Percentiles rank a stretch among this genome's conserved stretches.
These are phyloP conservation scores for Leucocoprinus sp. DNA, from an alignment of 768 basidiomycete genomes.

Conservation along the genomic window DNA sequence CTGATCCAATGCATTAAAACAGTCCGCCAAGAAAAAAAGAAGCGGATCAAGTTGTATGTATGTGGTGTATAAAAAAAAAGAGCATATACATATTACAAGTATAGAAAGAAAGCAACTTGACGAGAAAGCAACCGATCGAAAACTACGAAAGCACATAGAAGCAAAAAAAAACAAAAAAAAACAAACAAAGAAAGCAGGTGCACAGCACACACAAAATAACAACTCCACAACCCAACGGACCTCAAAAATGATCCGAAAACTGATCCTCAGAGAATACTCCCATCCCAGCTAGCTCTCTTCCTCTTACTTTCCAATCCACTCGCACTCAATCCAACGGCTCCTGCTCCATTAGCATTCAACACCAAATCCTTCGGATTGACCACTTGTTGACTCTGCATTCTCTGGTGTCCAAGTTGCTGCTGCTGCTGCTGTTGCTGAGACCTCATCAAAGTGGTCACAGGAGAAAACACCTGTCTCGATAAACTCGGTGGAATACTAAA, in stretches of 20 bases:
- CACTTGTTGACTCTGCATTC: constrained; percentile 27
- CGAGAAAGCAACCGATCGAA: too few species aligned
- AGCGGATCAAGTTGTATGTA: too few species aligned
- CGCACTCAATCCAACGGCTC: neutral
- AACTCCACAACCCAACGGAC: neutral
- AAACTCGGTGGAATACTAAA: constrained; percentile 5
- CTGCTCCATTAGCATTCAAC: constrained; percentile 10
- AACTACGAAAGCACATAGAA: neutral
- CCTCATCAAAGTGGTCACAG: neutral
- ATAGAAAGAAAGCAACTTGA: neutral
- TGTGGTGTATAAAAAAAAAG: too few species aligned
- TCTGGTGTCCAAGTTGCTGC: constrained; percentile 21
- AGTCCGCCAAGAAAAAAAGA: too few species aligned
- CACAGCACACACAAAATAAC: neutral
- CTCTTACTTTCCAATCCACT: neutral
- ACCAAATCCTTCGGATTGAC: constrained; percentile 32
- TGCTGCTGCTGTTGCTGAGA: constrained; percentile 5
- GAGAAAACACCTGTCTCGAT: constrained; percentile 8
- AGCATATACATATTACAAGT: too few species aligned
- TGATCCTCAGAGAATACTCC: too few species aligned
- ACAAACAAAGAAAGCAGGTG: neutral
- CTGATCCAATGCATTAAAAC: too few species aligned
- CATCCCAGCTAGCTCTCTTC: neutral
- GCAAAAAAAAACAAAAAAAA: neutral
- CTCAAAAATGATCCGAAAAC: too few species aligned